Percentiles rank a stretch among this genome's conserved stretches.
These are phyloP conservation scores for Saturnispora besseyi DNA, from an alignment of 805 yeast genomes.

Conservation along the genomic window DNA sequence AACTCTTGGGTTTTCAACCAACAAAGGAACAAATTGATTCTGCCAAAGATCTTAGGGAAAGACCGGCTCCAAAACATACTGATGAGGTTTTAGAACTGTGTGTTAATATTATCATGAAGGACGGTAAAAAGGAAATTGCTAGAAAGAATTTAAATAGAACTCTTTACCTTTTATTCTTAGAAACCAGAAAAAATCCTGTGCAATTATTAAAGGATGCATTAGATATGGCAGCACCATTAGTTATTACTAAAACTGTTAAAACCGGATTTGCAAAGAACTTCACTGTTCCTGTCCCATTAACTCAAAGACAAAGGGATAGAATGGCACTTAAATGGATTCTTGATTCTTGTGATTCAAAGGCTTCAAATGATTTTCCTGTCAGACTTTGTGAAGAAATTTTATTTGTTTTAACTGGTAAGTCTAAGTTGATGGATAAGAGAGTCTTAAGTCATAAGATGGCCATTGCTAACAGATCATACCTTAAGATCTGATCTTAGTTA, in stretches of 20 bases:
- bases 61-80: slow-evolving; percentile 48
- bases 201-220: slow-evolving; percentile 61
- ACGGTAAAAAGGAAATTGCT: slow-evolving; percentile 81
- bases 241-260: slow-evolving; percentile 63
- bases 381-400: slow-evolving; percentile 86
- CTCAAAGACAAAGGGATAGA: slow-evolving; percentile 73
- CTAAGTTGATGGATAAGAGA: slow-evolving; percentile 78
- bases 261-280: slow-evolving; percentile 82
- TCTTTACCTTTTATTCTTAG: slow-evolving; percentile 65
- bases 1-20: slow-evolving; percentile 41
- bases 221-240: slow-evolving; percentile 78
- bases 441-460: slow-evolving; percentile 79
- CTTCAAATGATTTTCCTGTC: slow-evolving; percentile 73
- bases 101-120: slow-evolving; percentile 82
- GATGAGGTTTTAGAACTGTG: slow-evolving; percentile 73
- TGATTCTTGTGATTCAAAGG: slow-evolving; percentile 74
- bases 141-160: slow-evolving; percentile 67
- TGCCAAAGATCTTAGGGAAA: slow-evolving; percentile 37
- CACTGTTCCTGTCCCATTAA: slow-evolving; percentile 75
- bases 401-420: slow-evolving; percentile 65
- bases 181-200: slow-evolving; percentile 72
- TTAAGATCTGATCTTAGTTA: slow-evolving; percentile 16
- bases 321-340: slow-evolving; percentile 87
- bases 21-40: slow-evolving; percentile 56
- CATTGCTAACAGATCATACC: slow-evolving; percentile 73